Percentiles rank a stretch among this genome's conserved stretches.
phyloP scores from a whole-genome alignment of 1,284 basidiomycete species.

The Ceratobasidium sp. region DNA sequence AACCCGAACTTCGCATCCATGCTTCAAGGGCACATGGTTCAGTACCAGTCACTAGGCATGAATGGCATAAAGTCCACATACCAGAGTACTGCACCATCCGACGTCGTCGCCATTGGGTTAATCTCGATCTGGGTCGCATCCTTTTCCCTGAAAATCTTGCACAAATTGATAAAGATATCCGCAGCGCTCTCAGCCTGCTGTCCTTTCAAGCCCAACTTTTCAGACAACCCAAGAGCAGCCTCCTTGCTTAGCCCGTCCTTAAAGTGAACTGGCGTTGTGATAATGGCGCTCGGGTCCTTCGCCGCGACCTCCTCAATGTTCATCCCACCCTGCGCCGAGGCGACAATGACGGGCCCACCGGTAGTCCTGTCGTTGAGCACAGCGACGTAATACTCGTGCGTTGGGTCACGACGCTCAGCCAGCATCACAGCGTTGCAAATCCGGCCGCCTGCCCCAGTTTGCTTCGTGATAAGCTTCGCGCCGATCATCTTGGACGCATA shows the following conservation, averaged over 20 bases:
- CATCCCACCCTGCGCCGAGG: constrained; percentile 94
- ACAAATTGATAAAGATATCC: constrained; percentile 93
- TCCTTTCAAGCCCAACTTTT: constrained; percentile 90
- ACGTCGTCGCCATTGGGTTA: constrained; percentile 97
- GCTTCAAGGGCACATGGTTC: constrained; percentile 59
- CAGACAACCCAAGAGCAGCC: constrained; percentile 82
- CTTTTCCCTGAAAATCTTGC: constrained; percentile 98
- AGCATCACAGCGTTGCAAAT: constrained; percentile 99
- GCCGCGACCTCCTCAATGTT: constrained; percentile 99
- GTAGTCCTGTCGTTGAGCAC: constrained; percentile 94
- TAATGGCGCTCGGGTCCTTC: constrained; percentile 94
- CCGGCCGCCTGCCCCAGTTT: constrained; percentile 93
- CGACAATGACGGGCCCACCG: constrained; percentile 92
- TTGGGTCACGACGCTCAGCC: constrained; percentile 92
- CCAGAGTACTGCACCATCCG: constrained; percentile 95
- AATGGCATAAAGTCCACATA: constrained; percentile 54
- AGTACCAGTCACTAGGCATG: constrained; percentile 32
- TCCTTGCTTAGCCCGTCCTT: constrained; percentile 81
- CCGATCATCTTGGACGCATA: constrained; percentile 95
- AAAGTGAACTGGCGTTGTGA: constrained; percentile 94
- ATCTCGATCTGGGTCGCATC: constrained; percentile 99
- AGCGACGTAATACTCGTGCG: constrained; percentile 98
- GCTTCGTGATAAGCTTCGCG: constrained; percentile 96
- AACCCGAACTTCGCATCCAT: constrained; percentile 99
- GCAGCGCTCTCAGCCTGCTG: constrained; percentile 85